Base-by-base conservation (phyloP, 208 protist genomes). In the Spongospora subterranea region DNA sequence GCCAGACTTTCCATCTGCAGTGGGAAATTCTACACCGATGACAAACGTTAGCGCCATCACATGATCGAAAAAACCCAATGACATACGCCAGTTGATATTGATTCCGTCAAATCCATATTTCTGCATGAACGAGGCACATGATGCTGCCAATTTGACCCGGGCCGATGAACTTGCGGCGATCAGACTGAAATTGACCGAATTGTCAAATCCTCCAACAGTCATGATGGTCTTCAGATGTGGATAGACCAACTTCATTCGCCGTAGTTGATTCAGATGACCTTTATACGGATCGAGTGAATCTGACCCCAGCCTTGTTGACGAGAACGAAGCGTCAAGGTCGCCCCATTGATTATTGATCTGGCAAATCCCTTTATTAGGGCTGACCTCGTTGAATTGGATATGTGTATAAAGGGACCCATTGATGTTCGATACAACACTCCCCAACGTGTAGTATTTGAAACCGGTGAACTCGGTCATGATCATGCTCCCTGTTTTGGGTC, bases 221-320 rank as follows among this genome's bases (percentile, higher is more conserved):
- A 82, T 6, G n/a, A 82, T 35, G 17, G n/a, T 35, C n/a, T 35
- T 82, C 71, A 82, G 71, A 43, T 82, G 71, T 43, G 71, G 71
- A 43, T 82, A 82, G 35, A 45, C 11, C 35, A 82, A n/a, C 71
- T 82, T 82, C 71, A 82, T 20, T 43, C n/a, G 6, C 35, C 71
- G 71, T 20, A 82, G 17, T 43, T 82, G 71, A 43, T 82, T 82
- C 71, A 82, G 35, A n/a, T 39, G 6, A 43, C 71, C 71, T 35
- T 82, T 35, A 43, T 82, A 82, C n/a, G 71, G 71, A 43, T 82
- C 71, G n/a, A 20, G 6, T 6, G 71, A 40, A 43, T 82, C 71
- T 35, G n/a, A 45, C 17, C 71, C 71, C 13, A 82, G n/a, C n/a
- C 17, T 82, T 60, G 50, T 60, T 29, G 13, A 29, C 6, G 50